Evolutionary conservation across 1,139 yeast species (phyloP), one percentile per base, ranked within the genome.

Genomic region (Yamadazyma epiphylla): DNA sequence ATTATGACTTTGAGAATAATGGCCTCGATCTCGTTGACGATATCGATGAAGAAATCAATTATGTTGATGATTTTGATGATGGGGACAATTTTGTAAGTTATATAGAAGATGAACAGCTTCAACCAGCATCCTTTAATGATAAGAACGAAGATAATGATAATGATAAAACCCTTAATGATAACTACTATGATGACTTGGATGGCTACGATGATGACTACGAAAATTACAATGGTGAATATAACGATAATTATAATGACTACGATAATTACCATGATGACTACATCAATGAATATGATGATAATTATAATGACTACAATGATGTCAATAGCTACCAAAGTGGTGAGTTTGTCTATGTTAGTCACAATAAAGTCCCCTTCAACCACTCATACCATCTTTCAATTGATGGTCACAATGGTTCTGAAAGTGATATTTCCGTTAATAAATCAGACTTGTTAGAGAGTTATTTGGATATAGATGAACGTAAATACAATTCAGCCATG

Each of bases 1-100:
- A 64, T 41, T 68, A 68, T 35, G 74, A 68, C 39, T 67, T 50
- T 39, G 81, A 67, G 25, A 63, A 74, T 28, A 84, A 77, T 26
- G 86, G 61, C 3, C 31, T 51, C 15, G 63, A 51, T 22, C 76
- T 64, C 38, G 66, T 74, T 16, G 47, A 53, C 34, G 47, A 46
- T 27, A 45, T 60, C 12, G 64, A 51, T 8, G 70, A 55, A 22
- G 74, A 64, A 10, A 80, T 69, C 5, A 82, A 73, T 15, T 77
- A 66, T 7, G 81, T 70, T 4, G 60, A 54, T 16, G 78, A 52
- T 29, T 68, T 66, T 32, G 37, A 35, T 13, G 22, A 17, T 6
- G 35, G 26, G 13, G 27, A 33, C 10, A 11, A 21, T 11, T 15
- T 33, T 5, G 24, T 33, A 4, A 30, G 31, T 25, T 32, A 33